Conservation (phyloP, 2,329 filamentous ascomycete species). For the Alternaria hordeiaustralica region DNA sequence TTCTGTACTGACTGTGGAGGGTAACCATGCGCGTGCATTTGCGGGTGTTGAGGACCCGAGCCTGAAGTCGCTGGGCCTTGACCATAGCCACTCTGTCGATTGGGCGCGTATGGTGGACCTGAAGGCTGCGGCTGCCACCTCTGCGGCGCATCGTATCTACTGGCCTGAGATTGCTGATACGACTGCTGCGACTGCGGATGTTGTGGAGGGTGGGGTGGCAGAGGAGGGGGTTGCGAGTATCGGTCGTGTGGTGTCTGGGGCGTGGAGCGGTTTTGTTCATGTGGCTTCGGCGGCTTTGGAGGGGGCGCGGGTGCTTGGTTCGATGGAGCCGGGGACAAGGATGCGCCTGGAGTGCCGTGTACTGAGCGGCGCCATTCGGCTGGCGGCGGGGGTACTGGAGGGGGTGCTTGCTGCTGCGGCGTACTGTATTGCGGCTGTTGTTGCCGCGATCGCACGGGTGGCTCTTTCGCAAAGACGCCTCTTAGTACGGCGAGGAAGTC, state of each 20-base stretch:
- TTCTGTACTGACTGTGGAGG: slow-evolving; percentile 30
- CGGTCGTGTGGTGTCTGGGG: slow-evolving; percentile 33
- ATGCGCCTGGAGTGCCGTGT: slow-evolving; percentile 39
- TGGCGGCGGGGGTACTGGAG: slow-evolving; percentile 70
- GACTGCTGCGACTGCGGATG: slow-evolving; percentile 24
- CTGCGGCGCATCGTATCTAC: slow-evolving; percentile 25
- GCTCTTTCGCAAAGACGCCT: slow-evolving; percentile 92
- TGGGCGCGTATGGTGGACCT: slow-evolving; percentile 22
- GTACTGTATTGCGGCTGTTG: slow-evolving; percentile 50
- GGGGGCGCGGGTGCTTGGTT: slow-evolving; percentile 48
- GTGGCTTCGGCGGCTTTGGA: slow-evolving; percentile 56
- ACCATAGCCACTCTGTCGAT: slow-evolving; percentile 31
- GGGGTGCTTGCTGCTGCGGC: slow-evolving; percentile 39
- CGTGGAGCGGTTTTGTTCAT: slow-evolving; percentile 33
- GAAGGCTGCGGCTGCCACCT: slow-evolving; percentile 25
- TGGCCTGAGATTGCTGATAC: slow-evolving; percentile 28
- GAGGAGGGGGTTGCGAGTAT: slow-evolving; percentile 41
- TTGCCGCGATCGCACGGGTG: slow-evolving; percentile 79
- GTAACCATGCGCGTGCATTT: slow-evolving; percentile 34
- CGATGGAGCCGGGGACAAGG: slow-evolving; percentile 44
- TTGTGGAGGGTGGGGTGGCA: slow-evolving; percentile 44
- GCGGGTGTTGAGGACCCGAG: slow-evolving; percentile 36
- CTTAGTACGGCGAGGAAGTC: slow-evolving; percentile 84
- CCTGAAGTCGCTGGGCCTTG: slow-evolving; percentile 34
- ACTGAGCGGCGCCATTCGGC: slow-evolving; percentile 58